Conservation (phyloP, 2,329 filamentous ascomycete species). For the Apiospora sp. region DNA sequence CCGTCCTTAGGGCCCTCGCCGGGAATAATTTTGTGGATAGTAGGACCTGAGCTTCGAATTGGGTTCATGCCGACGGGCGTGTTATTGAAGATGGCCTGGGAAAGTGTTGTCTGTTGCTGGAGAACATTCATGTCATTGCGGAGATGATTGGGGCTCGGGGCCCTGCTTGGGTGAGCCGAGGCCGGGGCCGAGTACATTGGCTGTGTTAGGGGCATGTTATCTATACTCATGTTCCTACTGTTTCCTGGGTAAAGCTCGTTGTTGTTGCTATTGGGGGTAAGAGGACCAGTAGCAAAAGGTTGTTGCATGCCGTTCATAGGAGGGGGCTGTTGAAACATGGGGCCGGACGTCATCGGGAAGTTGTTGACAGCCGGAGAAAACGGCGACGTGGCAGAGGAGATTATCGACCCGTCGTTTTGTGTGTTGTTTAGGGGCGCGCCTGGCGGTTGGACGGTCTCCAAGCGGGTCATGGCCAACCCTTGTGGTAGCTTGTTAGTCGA, state of each 20-base stretch:
- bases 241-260: constrained; percentile 63
- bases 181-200: constrained; percentile 73
- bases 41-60: constrained; percentile 59
- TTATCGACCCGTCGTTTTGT: constrained; percentile 38
- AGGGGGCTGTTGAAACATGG: constrained; percentile 42
- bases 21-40: constrained; percentile 85
- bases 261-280: constrained; percentile 69
- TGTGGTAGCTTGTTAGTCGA: constrained; percentile 73
- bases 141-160: constrained; percentile 72
- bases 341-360: constrained; percentile 51
- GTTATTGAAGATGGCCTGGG: constrained; percentile 52
- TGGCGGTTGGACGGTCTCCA: constrained; percentile 66
- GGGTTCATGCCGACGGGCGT: constrained; percentile 58
- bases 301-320: constrained; percentile 37
- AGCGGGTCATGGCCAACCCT: constrained; percentile 81
- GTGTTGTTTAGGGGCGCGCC: constrained; percentile 45
- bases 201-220: constrained; percentile 69
- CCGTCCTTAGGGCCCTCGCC: constrained; percentile 82
- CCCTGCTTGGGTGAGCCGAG: constrained; percentile 78
- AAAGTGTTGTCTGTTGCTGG: constrained; percentile 51
- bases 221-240: constrained; percentile 69
- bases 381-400: constrained; percentile 57
- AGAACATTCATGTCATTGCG: constrained; percentile 54
- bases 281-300: constrained; percentile 65
- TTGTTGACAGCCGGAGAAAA: constrained; percentile 57